Evolutionary conservation across 768 basidiomycete species (phyloP), one percentile per base, ranked within the genome.

Genomic region (Pleurotus cornucopiae): DNA sequence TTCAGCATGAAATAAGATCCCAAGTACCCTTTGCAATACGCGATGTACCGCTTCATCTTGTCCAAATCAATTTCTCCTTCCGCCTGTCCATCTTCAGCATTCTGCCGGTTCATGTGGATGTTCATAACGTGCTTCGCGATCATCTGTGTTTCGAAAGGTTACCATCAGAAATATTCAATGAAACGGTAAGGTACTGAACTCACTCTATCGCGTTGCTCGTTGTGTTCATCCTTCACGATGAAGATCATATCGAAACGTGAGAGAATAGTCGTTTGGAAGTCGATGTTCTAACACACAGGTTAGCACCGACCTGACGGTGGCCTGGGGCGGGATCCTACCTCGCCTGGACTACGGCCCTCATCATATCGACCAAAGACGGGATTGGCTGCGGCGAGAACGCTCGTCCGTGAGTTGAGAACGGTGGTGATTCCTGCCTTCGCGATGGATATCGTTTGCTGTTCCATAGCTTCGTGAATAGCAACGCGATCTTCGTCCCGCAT

Each of bases 161-260:
- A 11, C 30, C 7, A 1, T 34, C 30, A 34, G 30, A 34, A 34
- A 12, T 11, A 34, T 34, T 34, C 30, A 14, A 43, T 39, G 6
- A n/a, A 18, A 6, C 14, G 21, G 23, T 11, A 46, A 30, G 13
- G 21, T 25, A 51, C 7, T 11, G 30, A 7, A 72, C 81, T 40
- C 58, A 92, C 94, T 70, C 87, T 85, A 69, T 99, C 97, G 47
- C 97, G 83, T 40, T 79, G 76, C 69, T 98, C 97, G 66, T 98
- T 93, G 68, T 99, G 97, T 65, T 98, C 94, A 64, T 99, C 97
- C 68, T 91, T 93, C 58, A 99, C 89, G 61, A 99, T 96, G 76
- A 98, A 99, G 63, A 99, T 98, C 95, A 99, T 96, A 68, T 99
- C 97, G 71, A 99, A 99, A 56, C 97, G 89, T 47, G 95, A 98